Conservation (phyloP, 495 filamentous ascomycete species). For the Pyrenula massariospora region DNA sequence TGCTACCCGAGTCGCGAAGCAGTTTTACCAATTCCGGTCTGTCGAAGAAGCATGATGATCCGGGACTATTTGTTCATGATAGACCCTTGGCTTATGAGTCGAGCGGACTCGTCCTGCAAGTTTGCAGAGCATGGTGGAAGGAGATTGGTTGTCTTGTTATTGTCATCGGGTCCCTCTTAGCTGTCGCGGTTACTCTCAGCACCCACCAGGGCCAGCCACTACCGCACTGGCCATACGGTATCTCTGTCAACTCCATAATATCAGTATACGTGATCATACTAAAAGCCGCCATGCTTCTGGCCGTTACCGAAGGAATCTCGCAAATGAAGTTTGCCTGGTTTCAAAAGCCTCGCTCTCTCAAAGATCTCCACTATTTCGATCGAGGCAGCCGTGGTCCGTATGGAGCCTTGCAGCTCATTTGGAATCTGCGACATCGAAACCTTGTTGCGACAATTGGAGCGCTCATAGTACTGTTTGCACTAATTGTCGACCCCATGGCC, state of each 20-base stretch:
- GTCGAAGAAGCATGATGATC: not conserved
- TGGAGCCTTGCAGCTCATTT: conserved; percentile 21
- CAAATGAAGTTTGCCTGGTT: conserved; percentile 41
- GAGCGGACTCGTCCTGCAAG: not conserved
- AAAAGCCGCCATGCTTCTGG: conserved; percentile 26
- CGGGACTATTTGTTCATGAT: not conserved
- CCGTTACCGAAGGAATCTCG: conserved; percentile 24
- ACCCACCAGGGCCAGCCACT: conserved; percentile 26
- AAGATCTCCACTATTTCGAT: conserved; percentile 29
- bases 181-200: conserved; percentile 21
- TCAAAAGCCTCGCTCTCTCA: conserved; percentile 21
- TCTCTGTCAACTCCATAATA: conserved; percentile 34
- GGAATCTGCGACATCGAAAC: not conserved
- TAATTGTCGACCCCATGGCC: not conserved
- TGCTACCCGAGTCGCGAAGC: not conserved
- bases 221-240: conserved; percentile 29
- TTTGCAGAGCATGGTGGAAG: not conserved
- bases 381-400: conserved; percentile 26
- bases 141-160: conserved; percentile 3
- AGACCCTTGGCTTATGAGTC: not conserved
- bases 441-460: not conserved
- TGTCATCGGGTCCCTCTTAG: conserved; percentile 11
- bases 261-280: conserved; percentile 30
- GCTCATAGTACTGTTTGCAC: not conserved
- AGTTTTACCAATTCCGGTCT: not conserved